A percentile compares a stretch with the other conserved stretches of the same genome.
Evolutionary conservation across 2,329 filamentous ascomycete genomes (phyloP).

Genomic region (Xylariaceae sp.): DNA sequence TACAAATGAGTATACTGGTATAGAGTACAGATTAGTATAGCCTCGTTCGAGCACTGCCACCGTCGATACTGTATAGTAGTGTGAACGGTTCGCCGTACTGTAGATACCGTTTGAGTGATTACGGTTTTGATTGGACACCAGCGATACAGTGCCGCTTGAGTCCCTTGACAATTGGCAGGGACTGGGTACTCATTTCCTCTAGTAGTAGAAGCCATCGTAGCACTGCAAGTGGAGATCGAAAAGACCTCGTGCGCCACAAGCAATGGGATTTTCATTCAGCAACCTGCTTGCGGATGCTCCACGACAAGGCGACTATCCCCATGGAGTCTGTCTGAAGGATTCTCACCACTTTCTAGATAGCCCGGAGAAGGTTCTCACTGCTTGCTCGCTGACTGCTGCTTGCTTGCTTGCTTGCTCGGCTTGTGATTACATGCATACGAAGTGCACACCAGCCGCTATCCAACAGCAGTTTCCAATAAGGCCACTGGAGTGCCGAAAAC

Average conservation of each 20-base stretch:
- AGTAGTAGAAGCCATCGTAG: constrained; percentile 3
- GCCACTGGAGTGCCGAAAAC: too few species aligned
- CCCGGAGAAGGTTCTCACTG: constrained; percentile 13
- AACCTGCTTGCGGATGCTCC: constrained; percentile 8
- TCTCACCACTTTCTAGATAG: constrained; percentile 11
- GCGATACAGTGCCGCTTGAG: not conserved
- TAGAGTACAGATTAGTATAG: too few species aligned
- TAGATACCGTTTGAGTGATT: constrained; percentile 14
- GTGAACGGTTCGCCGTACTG: not conserved
- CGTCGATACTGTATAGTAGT: constrained; percentile 12
- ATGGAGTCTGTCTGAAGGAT: constrained; percentile 16
- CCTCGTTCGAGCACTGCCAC: constrained; percentile 11
- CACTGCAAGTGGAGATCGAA: constrained; percentile 17
- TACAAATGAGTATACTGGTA: too few species aligned
- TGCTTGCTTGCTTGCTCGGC: not conserved
- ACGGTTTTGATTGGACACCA: constrained; percentile 7
- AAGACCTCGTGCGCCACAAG: constrained; percentile 4
- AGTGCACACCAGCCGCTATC: too few species aligned
- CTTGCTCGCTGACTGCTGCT: not conserved
- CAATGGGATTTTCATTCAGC: constrained; percentile 8
- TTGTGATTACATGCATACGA: not conserved
- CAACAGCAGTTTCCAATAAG: too few species aligned
- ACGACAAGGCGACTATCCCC: too few species aligned
- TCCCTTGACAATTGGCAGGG: not conserved
- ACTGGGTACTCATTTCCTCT: not conserved